phyloP scores from a whole-genome alignment of 1,284 basidiomycete species.

The Sparassis latifolia region DNA sequence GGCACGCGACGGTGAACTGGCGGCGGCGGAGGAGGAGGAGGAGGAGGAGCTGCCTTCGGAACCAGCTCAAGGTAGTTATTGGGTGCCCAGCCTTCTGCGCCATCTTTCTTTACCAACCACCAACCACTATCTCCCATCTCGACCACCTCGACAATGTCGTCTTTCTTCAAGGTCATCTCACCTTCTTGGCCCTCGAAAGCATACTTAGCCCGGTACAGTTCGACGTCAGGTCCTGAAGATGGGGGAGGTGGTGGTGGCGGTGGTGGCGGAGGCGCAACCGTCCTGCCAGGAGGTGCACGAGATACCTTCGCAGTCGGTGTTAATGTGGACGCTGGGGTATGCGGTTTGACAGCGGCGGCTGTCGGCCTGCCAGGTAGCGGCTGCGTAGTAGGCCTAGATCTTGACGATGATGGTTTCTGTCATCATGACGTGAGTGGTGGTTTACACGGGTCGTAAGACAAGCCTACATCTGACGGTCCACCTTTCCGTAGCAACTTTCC shows the following conservation, averaged over 20 bases:
- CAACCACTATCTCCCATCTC: conserved; percentile 95
- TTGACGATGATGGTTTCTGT: conserved; percentile 32
- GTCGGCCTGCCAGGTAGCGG: conserved; percentile 50
- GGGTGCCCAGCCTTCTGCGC: conserved; percentile 90
- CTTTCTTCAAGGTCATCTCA: conserved; percentile 87
- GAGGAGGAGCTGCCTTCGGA: conserved; percentile 49
- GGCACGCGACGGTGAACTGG: conserved; percentile 31
- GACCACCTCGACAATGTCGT: conserved; percentile 87
- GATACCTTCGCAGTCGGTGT: conserved; percentile 27
- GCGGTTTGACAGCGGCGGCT: conserved; percentile 22
- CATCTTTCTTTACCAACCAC: conserved; percentile 92
- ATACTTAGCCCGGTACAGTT: conserved; percentile 83
- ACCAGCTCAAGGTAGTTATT: conserved; percentile 88
- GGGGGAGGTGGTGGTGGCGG: conserved; percentile 42
- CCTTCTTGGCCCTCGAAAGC: conserved; percentile 88
- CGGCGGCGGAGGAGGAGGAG: conserved; percentile 67
- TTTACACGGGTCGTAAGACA: conserved; percentile 5
- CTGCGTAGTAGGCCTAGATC: conserved; percentile 50
- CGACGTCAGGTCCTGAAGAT: conserved; percentile 59
- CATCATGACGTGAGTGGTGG: not conserved
- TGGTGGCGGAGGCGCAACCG: conserved; percentile 39
- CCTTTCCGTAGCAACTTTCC: conserved; percentile 79
- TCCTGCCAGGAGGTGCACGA: conserved; percentile 48
- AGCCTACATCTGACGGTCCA: conserved; percentile 57
- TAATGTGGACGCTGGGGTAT: conserved; percentile 21